A percentile compares a stretch with the other conserved stretches of the same genome.
phyloP scores from a whole-genome alignment of 2,329 filamentous ascomycete species.

The Xylariaceae sp. region DNA sequence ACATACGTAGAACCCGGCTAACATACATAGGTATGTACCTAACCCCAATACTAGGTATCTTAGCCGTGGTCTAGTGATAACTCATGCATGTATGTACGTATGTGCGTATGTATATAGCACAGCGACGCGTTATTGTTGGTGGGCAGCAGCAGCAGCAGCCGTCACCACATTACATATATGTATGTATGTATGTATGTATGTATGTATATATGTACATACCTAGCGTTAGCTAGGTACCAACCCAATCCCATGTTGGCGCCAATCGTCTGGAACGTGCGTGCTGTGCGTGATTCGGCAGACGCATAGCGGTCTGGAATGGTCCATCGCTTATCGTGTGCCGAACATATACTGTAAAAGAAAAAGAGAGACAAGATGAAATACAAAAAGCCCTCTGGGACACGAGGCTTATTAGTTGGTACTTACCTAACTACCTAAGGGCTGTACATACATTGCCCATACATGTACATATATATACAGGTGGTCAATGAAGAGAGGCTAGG shows the following conservation, averaged over 20 bases:
- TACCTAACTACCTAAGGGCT: no score
- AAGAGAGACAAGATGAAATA: constrained; percentile 11
- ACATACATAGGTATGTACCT: no score
- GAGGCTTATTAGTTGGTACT: constrained; percentile 5
- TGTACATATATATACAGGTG: not conserved
- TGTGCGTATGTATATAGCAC: not conserved
- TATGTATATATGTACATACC: not conserved
- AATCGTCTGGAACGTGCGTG: constrained; percentile 13
- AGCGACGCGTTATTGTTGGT: no score
- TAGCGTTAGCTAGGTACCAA: no score
- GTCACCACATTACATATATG: no score
- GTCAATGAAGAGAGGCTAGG: no score
- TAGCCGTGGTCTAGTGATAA: no score
- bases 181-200: no score
- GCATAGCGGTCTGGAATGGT: constrained; percentile 16
- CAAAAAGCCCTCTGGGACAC: not conserved
- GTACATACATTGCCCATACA: not conserved
- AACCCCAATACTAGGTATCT: no score
- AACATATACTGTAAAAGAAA: constrained; percentile 4
- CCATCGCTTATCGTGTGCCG: constrained; percentile 11
- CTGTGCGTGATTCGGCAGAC: not conserved
- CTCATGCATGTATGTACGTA: no score
- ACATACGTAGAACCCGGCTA: no score
- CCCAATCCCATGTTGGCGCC: constrained; percentile 2
- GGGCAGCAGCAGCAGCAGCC: no score